A percentile compares a stretch with the other conserved stretches of the same genome.
Evolutionary conservation across 306 rosid species (phyloP).

Genomic region (Alnus rubra): DNA sequence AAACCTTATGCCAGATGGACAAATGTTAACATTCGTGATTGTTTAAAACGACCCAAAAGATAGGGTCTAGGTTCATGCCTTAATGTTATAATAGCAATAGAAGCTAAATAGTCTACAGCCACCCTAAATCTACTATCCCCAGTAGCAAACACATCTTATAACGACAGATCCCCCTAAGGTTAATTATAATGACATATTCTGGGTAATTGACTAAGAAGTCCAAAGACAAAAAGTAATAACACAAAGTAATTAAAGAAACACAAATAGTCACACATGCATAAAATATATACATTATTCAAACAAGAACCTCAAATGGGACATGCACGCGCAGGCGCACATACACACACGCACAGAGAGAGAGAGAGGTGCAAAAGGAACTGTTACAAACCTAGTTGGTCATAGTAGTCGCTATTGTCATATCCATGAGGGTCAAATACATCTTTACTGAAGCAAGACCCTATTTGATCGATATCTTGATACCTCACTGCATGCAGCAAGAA

Average conservation of each 20-base stretch:
- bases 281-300: not conserved
- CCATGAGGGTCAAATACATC: conserved; percentile 98
- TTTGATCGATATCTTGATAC: conserved; percentile 92
- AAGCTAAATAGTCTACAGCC: not conserved
- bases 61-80: not conserved
- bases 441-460: conserved; percentile 95
- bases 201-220: not conserved
- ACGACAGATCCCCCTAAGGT: not conserved
- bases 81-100: not conserved
- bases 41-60: not conserved
- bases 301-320: not conserved
- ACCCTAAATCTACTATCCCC: not conserved
- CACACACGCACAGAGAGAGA: not conserved
- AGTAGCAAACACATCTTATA: not conserved
- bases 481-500: conserved; percentile 92
- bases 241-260: not conserved
- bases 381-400: conserved; percentile 72
- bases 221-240: not conserved
- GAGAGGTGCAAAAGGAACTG: conserved; percentile 33
- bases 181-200: not conserved
- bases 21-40: not conserved
- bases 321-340: not conserved
- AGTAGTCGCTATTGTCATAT: conserved; percentile 82
- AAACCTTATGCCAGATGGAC: not conserved
- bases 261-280: not conserved